Conservation (phyloP, 2,329 filamentous ascomycete species). For the Colletotrichum nymphaeae region DNA sequence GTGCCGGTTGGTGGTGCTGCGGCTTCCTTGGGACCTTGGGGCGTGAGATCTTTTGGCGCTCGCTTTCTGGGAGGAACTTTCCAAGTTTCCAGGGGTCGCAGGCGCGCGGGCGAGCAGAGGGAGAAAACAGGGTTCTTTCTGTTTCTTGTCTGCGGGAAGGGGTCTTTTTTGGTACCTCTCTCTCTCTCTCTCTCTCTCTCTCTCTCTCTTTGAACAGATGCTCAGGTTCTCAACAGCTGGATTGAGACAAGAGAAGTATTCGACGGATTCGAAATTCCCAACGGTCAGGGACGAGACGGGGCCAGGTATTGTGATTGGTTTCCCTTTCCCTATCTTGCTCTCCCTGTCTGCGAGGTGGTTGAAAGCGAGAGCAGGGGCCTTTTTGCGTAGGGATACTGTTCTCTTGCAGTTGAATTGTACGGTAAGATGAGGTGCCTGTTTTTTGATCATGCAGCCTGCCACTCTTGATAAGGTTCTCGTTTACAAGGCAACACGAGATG, state of each 20-base stretch:
- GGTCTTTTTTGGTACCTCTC: background rate
- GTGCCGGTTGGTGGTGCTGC: background rate
- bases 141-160: background rate
- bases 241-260: background rate
- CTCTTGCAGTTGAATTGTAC: background rate
- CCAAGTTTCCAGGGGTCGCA: background rate
- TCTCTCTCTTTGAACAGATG: background rate
- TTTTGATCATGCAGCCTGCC: background rate
- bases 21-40: background rate
- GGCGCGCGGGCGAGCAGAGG: background rate
- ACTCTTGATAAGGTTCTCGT: background rate
- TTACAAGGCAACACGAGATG: background rate
- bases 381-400: background rate
- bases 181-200: background rate
- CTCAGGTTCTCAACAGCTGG: background rate
- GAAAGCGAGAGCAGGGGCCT: constrained; percentile 1
- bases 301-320: constrained; percentile 18
- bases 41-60: background rate
- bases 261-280: background rate
- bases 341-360: constrained; percentile 1
- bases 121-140: background rate
- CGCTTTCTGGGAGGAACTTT: background rate
- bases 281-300: background rate
- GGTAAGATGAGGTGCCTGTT: background rate
- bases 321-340: background rate